Evolutionary conservation across 495 filamentous ascomycete genomes (phyloP).

Genomic region (Trichoderma erinaceum): DNA sequence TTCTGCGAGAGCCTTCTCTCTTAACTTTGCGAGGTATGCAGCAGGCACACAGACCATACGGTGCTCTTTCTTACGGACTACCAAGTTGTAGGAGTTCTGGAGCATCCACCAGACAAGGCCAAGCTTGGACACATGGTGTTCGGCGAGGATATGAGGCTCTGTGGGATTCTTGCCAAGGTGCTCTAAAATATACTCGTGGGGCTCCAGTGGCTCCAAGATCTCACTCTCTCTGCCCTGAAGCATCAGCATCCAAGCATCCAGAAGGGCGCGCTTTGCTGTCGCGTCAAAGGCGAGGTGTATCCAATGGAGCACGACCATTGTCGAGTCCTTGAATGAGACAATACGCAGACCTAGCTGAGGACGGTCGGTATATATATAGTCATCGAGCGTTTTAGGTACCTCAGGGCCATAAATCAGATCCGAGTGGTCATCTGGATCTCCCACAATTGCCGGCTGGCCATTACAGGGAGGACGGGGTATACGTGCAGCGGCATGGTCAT

Average conservation of each 20-base stretch:
- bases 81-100: slow-evolving; percentile 19
- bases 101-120: slow-evolving; percentile 12
- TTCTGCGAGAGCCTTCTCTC: slow-evolving; percentile 19
- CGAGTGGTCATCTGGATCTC: slow-evolving; percentile 24
- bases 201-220: slow-evolving; percentile 21
- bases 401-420: slow-evolving; percentile 24
- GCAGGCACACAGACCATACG: slow-evolving; percentile 25
- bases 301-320: slow-evolving; percentile 32
- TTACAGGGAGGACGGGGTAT: slow-evolving; percentile 25
- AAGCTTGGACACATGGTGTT: background rate
- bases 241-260: slow-evolving; percentile 19
- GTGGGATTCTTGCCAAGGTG: slow-evolving; percentile 16
- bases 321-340: slow-evolving; percentile 28
- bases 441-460: slow-evolving; percentile 20
- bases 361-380: slow-evolving; percentile 22
- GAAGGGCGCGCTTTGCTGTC: slow-evolving; percentile 23
- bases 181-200: slow-evolving; percentile 22
- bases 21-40: slow-evolving; percentile 19
- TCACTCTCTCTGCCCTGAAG: slow-evolving; percentile 23
- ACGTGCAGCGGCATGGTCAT: slow-evolving; percentile 28
- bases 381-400: slow-evolving; percentile 22
- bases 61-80: slow-evolving; percentile 21
- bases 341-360: slow-evolving; percentile 26
- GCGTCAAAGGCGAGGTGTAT: slow-evolving; percentile 28
- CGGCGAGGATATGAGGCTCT: slow-evolving; percentile 11